Conservation (phyloP, 805 yeast genomes). For the Sugiyamaella mastotermitis region DNA sequence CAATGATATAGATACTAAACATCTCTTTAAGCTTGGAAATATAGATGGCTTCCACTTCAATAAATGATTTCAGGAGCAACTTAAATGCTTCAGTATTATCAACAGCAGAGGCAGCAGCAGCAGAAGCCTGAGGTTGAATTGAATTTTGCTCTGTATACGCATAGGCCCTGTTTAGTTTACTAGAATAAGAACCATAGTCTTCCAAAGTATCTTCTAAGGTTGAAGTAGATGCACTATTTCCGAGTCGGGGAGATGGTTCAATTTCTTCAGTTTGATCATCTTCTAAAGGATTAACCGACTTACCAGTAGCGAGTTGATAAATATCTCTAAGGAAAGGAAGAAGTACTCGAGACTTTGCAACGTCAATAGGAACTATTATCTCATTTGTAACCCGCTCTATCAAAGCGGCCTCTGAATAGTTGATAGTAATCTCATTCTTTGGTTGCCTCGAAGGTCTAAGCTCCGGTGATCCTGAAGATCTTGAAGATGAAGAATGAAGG, state of each 20-base stretch:
- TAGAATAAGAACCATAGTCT: conserved; percentile 1
- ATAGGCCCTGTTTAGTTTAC: no score
- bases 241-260: background rate
- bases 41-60: conserved; percentile 11
- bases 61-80: conserved; percentile 7
- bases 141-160: conserved; percentile 2
- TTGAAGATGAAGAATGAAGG: no score
- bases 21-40: conserved; percentile 13
- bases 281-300: no score
- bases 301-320: conserved; percentile 15
- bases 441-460: no score
- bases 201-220: background rate
- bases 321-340: conserved; percentile 36
- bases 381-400: no score
- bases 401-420: no score
- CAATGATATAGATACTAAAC: conserved; percentile 11
- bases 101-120: no score
- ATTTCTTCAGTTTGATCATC: background rate
- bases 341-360: conserved; percentile 32
- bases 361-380: conserved; percentile 9
- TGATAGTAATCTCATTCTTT: no score
- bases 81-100: background rate
- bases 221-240: background rate
- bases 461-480: no score
- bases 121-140: background rate